Conservation (phyloP, 148 eudicot species). For the Chenopodium quinoa region DNA sequence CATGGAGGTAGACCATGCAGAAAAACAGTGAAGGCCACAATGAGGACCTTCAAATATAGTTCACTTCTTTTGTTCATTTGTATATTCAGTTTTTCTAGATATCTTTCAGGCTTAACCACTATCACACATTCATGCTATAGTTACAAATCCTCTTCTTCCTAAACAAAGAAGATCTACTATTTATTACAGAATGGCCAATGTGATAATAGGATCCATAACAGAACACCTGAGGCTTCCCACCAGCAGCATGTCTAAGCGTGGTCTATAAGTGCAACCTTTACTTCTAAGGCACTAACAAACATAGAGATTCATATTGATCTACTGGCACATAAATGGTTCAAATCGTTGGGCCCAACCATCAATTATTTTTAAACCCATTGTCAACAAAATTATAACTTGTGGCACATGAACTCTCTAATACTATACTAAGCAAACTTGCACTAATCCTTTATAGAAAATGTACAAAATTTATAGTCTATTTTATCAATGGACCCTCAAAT, state of each 20-base stretch:
- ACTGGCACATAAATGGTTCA: not conserved
- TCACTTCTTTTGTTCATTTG: not conserved
- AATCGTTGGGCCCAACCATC: not conserved
- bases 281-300: not conserved
- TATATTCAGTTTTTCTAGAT: not conserved
- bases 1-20: not conserved
- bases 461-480: not conserved
- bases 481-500: slow-evolving; percentile 5
- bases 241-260: not conserved
- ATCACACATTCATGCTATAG: not conserved
- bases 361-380: not conserved
- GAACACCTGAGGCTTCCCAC: not conserved
- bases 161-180: not conserved
- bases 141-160: not conserved
- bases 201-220: not conserved
- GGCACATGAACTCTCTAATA: not conserved
- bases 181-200: not conserved
- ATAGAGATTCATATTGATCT: not conserved
- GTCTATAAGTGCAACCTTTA: not conserved
- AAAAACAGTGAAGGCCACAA: not conserved
- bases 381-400: not conserved
- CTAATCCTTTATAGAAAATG: not conserved
- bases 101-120: not conserved
- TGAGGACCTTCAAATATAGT: not conserved
- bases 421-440: not conserved